phyloP scores from a whole-genome alignment of 2,329 filamentous ascomycete genomes.

The Cytospora mali region DNA sequence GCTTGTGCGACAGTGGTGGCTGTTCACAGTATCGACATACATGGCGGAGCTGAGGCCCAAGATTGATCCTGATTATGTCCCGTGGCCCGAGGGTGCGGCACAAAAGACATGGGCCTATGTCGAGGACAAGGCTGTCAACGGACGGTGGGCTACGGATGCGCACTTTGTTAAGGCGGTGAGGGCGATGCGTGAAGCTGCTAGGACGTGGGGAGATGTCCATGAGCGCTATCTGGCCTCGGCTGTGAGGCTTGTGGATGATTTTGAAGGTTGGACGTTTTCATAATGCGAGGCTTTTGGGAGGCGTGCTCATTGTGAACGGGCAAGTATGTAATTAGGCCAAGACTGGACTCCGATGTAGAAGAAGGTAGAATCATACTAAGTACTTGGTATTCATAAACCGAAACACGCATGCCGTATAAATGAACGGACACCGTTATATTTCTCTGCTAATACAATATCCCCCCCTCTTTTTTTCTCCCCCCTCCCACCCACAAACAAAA shows the following conservation, averaged over 20 bases:
- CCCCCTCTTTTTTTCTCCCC: too few species aligned
- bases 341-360: neutral
- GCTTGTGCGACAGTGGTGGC: constrained; percentile 86
- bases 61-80: constrained; percentile 68
- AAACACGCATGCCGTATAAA: too few species aligned
- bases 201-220: constrained; percentile 73
- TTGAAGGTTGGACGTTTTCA: constrained; percentile 64
- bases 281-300: constrained; percentile 1
- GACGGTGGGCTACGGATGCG: constrained; percentile 69
- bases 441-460: too few species aligned
- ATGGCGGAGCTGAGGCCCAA: constrained; percentile 73
- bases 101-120: constrained; percentile 78
- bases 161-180: constrained; percentile 84
- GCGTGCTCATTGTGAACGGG: neutral
- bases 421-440: too few species aligned
- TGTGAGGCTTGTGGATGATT: constrained; percentile 73
- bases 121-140: constrained; percentile 69
- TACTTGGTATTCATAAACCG: neutral
- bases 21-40: constrained; percentile 78
- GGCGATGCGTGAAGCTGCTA: constrained; percentile 72
- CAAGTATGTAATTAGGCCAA: neutral
- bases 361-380: neutral
- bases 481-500: too few species aligned
- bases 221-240: constrained; percentile 69
- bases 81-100: constrained; percentile 55